phyloP scores from a whole-genome alignment of 164 flowering plant genomes.

The Nymphaea colorata region DNA sequence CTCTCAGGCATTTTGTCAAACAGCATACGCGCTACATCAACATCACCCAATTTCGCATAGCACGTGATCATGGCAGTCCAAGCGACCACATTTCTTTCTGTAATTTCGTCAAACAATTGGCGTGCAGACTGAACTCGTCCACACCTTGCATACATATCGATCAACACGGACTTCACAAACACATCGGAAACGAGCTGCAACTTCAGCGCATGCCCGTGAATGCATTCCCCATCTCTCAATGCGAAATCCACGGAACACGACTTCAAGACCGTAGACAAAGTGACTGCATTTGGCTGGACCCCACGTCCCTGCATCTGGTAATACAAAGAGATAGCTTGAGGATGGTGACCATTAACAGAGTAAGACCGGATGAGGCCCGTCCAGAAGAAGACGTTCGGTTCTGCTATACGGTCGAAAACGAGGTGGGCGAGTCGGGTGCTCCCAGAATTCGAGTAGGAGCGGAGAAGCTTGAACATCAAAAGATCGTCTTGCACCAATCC shows the following conservation, averaged over 20 bases:
- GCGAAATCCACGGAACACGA: conserved; percentile 22
- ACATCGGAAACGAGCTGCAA: conserved; percentile 28
- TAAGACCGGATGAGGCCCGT: conserved; percentile 43
- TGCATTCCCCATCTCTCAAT: conserved; percentile 13
- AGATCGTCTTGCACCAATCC: conserved; percentile 32
- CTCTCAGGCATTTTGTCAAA: conserved; percentile 50
- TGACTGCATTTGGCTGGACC: conserved; percentile 56
- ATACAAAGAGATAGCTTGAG: conserved; percentile 37
- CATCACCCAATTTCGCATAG: conserved; percentile 42
- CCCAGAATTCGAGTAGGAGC: conserved; percentile 47
- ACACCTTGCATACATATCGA: conserved; percentile 55
- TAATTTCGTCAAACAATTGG: conserved; percentile 52
- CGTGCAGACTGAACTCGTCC: conserved; percentile 47
- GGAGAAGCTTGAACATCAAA: conserved; percentile 65
- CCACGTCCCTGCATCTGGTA: conserved; percentile 30
- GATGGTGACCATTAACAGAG: conserved; percentile 16
- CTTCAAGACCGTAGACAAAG: conserved; percentile 54
- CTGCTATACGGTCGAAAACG: conserved; percentile 27
- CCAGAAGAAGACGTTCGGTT: conserved; percentile 46
- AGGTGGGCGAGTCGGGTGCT: conserved; percentile 33
- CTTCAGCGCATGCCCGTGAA: conserved; percentile 49
- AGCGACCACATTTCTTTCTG: conserved; percentile 45
- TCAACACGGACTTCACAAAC: conserved; percentile 53
- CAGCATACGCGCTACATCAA: conserved; percentile 36
- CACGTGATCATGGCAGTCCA: conserved; percentile 66